Base-by-base conservation (phyloP, 2,329 filamentous ascomycete species). In the Claviceps lovelessii region DNA sequence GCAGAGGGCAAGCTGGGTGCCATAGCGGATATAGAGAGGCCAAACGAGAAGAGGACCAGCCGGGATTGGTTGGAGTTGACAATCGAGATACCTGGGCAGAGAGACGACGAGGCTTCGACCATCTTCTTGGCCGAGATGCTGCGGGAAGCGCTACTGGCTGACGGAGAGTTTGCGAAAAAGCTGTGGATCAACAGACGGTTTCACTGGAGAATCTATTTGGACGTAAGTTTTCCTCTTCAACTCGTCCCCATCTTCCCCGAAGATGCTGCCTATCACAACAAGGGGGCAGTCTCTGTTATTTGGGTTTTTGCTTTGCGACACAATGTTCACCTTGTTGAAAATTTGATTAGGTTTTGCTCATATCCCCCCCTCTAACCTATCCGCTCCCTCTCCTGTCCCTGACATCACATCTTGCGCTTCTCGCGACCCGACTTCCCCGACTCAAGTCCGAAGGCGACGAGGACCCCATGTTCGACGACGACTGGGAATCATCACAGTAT, bases 391-490 rank as follows among this genome's bases (percentile, higher is more conserved):
- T 98, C 11, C 83, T 98, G 46, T 95, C 90, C 37, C 79, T 97
- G 56, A 95, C 93, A 23, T 91, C 88, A 50, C 90, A 98, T 68
- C 84, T 98, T 57, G 93, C 93, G 3, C 85, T 98, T 49, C 83
- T 96, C 58, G 84, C 88, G 35, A 91, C 93, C 7, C 84, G 86
- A 59, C 77, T 97, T 3, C 93, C 93, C 8, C 80, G 83, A 31
- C 76, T 96, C 52, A 88, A 88, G 67, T 96, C 90, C 1, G 87
- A 95, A 68, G 81, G 81, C 56, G 91, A 97, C 71, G 93, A 98
- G 72, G 93, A 98, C 63, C 93, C 93, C 13, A 84, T 96, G 66
- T 98, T 98, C 71, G 86, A 96, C 72, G 93, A 98, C 71, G 93
- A 98, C 73, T 98, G 93, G 93, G 88, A 86, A 59, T 86, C 86